Evolutionary conservation across 108 stramenopile species (phyloP).

Genomic region (Cyclotella choctawhatcheeana): DNA sequence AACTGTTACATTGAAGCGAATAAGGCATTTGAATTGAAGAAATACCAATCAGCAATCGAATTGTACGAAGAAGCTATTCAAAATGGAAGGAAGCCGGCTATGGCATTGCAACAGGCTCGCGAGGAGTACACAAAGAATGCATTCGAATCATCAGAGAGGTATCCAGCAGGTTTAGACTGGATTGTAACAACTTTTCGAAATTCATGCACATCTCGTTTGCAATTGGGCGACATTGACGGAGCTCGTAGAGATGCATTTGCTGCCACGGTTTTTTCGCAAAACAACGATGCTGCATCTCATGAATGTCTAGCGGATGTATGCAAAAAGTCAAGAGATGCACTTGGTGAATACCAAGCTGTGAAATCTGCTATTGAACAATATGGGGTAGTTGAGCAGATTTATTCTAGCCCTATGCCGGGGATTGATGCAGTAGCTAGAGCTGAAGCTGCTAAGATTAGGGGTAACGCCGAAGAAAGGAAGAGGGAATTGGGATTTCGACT

Average conservation of each 20-base stretch:
- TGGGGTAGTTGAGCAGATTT: conserved; percentile 22
- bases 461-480: conserved; percentile 27
- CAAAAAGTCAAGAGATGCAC: conserved; percentile 12
- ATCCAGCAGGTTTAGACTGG: conserved; percentile 43
- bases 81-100: conserved; percentile 44
- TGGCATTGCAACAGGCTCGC: conserved; percentile 47
- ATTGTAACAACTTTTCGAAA: conserved; percentile 38
- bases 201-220: conserved; percentile 31
- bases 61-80: conserved; percentile 50
- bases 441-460: conserved; percentile 33
- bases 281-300: conserved; percentile 37
- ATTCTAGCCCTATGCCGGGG: conserved; percentile 25
- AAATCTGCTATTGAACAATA: conserved; percentile 30
- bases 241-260: conserved; percentile 52
- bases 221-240: conserved; percentile 42
- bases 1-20: conserved; percentile 34
- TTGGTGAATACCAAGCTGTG: conserved; percentile 50
- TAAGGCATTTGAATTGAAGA: conserved; percentile 20
- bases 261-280: conserved; percentile 46
- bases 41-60: conserved; percentile 30
- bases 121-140: neutral
- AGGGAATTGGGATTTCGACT: conserved; percentile 48
- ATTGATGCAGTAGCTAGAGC: conserved; percentile 36
- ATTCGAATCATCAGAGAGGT: neutral
- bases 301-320: conserved; percentile 57